These are phyloP conservation scores for Salvia splendens DNA, from an alignment of 257 asterid genomes.

Conservation along the genomic window DNA sequence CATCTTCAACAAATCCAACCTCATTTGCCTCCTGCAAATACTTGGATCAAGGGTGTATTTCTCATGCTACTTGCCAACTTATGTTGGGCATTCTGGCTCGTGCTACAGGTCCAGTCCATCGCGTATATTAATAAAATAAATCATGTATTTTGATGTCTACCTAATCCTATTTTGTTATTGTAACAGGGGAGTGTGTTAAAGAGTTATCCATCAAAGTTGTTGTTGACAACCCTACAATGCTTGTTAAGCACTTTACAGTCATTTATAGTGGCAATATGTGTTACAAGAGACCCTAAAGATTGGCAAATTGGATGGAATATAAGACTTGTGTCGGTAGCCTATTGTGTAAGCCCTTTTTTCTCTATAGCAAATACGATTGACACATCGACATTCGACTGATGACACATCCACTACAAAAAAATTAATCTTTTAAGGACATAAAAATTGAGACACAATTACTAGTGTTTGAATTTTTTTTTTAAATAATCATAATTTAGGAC, in stretches of 20 bases:
- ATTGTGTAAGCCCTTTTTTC: conserved; percentile 55
- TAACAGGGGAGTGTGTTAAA: conserved; percentile 52
- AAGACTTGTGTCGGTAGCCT: conserved; percentile 58
- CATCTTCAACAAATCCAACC: conserved; percentile 21
- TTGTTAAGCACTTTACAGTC: conserved; percentile 62
- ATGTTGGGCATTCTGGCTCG: conserved; percentile 77
- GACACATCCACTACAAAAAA: too few species aligned
- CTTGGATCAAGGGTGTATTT: conserved; percentile 77
- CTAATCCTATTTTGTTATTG: background rate
- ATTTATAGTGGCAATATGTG: conserved; percentile 55
- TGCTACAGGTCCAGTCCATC: conserved; percentile 53
- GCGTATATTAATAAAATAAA: too few species aligned
- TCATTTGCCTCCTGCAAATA: conserved; percentile 39
- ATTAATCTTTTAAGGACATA: too few species aligned
- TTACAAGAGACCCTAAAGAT: conserved; percentile 59
- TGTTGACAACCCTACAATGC: conserved; percentile 67
- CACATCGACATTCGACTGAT: too few species aligned
- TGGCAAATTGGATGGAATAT: conserved; percentile 80
- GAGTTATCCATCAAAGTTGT: conserved; percentile 65
- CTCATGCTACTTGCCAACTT: conserved; percentile 62
- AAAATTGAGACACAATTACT: too few species aligned
- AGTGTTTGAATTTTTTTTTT: too few species aligned
- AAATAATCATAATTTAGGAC: too few species aligned
- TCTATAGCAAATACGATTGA: too few species aligned
- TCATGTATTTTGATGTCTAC: too few species aligned